These are phyloP conservation scores for Flaveria robusta DNA, from an alignment of 129 eudicot genomes.

Conservation along the genomic window DNA sequence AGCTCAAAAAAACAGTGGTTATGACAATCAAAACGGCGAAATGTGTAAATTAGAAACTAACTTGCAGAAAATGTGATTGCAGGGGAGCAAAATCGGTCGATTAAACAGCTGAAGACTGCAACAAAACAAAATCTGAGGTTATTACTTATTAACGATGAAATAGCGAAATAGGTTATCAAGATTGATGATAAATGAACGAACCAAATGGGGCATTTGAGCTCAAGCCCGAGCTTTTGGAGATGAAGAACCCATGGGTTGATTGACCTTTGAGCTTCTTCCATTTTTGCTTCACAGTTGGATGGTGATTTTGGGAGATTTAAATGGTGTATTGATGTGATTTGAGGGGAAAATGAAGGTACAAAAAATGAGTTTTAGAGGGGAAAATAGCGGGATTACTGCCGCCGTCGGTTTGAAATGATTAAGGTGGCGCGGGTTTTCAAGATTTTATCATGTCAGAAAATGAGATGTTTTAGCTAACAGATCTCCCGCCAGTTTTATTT, in stretches of 20 bases:
- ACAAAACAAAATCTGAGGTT: not conserved
- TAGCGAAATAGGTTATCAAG: too few species aligned
- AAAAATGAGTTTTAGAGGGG: constrained; percentile 1
- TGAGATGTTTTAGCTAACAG: too few species aligned
- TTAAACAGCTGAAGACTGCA: constrained; percentile 63
- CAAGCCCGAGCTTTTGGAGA: constrained; percentile 75
- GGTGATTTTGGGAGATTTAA: not conserved
- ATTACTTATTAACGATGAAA: too few species aligned
- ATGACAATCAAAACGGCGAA: not conserved
- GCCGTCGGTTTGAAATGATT: constrained; percentile 17
- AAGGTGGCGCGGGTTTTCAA: constrained; percentile 28
- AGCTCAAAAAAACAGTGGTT: too few species aligned
- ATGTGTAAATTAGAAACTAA: constrained; percentile 20
- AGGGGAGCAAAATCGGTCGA: constrained; percentile 70
- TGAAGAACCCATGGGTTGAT: constrained; percentile 74
- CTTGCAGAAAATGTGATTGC: constrained; percentile 90
- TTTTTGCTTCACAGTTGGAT: not conserved
- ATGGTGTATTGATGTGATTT: not conserved
- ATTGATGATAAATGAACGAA: constrained; percentile 7
- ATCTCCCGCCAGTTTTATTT: not conserved
- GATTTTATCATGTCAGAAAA: not conserved
- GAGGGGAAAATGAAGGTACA: not conserved
- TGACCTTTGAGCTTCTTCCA: constrained; percentile 36
- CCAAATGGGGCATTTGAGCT: constrained; percentile 91
- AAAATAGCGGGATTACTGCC: constrained; percentile 24